Evolutionary conservation across 2,329 filamentous ascomycete genomes (phyloP).

Genomic region (Trichoderma brevicompactum): DNA sequence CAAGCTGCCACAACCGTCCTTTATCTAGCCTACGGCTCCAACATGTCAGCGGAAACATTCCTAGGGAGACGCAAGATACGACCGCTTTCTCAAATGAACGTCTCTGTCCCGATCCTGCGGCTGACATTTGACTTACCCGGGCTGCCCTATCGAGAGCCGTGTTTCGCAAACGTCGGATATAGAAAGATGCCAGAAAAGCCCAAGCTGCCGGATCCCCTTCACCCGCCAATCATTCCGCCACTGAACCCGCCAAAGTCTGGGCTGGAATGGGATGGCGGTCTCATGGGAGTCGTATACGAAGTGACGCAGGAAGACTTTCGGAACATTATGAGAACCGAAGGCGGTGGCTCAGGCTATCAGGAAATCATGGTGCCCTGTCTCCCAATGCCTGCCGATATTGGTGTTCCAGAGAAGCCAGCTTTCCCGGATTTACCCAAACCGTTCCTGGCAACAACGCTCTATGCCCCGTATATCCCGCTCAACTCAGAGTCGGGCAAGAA

Average conservation of each 20-base stretch:
- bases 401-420: conserved; percentile 66
- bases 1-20: conserved; percentile 59
- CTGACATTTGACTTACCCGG: conserved; percentile 87
- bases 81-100: conserved; percentile 80
- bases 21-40: conserved; percentile 91
- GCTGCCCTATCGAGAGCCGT: conserved; percentile 85
- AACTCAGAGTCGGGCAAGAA: conserved; percentile 43
- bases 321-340: conserved; percentile 88
- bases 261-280: conserved; percentile 71
- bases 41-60: conserved; percentile 81
- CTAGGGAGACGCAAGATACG: conserved; percentile 75
- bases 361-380: conserved; percentile 82
- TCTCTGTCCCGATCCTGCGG: conserved; percentile 75
- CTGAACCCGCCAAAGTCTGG: conserved; percentile 34
- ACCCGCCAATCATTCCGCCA: conserved; percentile 39
- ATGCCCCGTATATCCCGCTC: conserved; percentile 61
- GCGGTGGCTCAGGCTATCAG: conserved; percentile 81
- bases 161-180: conserved; percentile 80
- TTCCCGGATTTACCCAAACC: conserved; percentile 58
- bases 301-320: conserved; percentile 82
- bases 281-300: conserved; percentile 95
- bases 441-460: conserved; percentile 86
- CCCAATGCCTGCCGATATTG: conserved; percentile 61
- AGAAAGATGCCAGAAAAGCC: conserved; percentile 56
- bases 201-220: conserved; percentile 41